phyloP scores from a whole-genome alignment of 1,284 basidiomycete genomes.

The Cutaneotrichosporon mucoides region DNA sequence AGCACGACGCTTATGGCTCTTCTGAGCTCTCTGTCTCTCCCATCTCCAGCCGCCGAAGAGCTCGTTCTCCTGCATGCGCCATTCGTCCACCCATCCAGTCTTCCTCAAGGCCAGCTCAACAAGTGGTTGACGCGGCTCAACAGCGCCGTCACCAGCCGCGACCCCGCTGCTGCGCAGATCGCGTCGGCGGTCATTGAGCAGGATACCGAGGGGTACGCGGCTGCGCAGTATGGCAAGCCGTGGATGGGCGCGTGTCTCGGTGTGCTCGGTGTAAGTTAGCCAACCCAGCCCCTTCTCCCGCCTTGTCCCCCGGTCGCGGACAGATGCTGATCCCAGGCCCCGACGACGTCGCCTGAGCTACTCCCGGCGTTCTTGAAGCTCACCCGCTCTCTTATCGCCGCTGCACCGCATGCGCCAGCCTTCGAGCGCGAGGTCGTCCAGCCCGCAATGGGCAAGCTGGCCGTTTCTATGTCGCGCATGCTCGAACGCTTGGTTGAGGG shows the following conservation, averaged over 20 bases:
- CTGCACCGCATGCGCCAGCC: slow-evolving; percentile 32
- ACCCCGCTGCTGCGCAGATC: slow-evolving; percentile 24
- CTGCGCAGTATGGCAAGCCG: slow-evolving; percentile 35
- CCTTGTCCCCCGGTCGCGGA: too few relatives aligned
- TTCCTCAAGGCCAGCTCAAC: slow-evolving; percentile 20
- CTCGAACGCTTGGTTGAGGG: slow-evolving; percentile 26
- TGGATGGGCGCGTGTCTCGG: slow-evolving; percentile 38
- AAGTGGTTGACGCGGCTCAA: slow-evolving; percentile 42
- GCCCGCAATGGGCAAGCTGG: slow-evolving; percentile 45
- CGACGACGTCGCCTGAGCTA: background rate
- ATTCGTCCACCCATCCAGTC: slow-evolving; percentile 30
- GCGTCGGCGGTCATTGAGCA: slow-evolving; percentile 28
- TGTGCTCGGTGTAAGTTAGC: slow-evolving; percentile 25
- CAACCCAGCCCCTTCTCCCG: too few relatives aligned
- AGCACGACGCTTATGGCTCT: slow-evolving; percentile 19
- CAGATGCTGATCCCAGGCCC: background rate
- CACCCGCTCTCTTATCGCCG: slow-evolving; percentile 25
- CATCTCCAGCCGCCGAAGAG: slow-evolving; percentile 26
- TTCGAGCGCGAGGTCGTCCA: slow-evolving; percentile 44
- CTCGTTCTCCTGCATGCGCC: slow-evolving; percentile 32
- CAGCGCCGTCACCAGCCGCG: slow-evolving; percentile 30
- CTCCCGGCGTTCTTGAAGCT: slow-evolving; percentile 24
- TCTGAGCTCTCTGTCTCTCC: slow-evolving; percentile 29
- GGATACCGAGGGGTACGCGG: slow-evolving; percentile 40
- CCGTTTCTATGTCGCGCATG: slow-evolving; percentile 31